phyloP scores from a whole-genome alignment of 371 early-diverging fungal genomes.

The Furculomyces boomerangus region DNA sequence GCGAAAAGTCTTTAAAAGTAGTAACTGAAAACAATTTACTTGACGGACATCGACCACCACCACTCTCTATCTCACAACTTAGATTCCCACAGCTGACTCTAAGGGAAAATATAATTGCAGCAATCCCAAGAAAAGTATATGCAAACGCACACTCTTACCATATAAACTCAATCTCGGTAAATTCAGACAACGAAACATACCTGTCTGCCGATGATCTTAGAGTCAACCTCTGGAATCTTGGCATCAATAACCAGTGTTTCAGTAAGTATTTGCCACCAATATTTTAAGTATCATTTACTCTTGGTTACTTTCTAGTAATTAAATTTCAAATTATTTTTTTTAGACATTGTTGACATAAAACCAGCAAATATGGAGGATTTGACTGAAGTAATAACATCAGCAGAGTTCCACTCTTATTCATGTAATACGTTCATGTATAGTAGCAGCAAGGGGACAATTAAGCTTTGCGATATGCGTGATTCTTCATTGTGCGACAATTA shows the following conservation, averaged over 20 bases:
- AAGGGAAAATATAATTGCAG: slow-evolving; percentile 88
- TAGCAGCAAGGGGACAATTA: slow-evolving; percentile 94
- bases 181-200: slow-evolving; percentile 92
- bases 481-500: slow-evolving; percentile 88
- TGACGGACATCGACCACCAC: slow-evolving; percentile 30
- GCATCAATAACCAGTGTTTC: slow-evolving; percentile 91
- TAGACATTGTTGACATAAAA: slow-evolving; percentile 97
- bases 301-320: background rate
- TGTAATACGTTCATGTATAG: slow-evolving; percentile 97
- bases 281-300: background rate
- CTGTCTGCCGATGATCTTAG: slow-evolving; percentile 96
- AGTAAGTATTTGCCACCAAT: background rate
- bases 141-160: slow-evolving; percentile 98
- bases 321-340: background rate
- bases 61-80: slow-evolving; percentile 29
- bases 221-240: slow-evolving; percentile 96
- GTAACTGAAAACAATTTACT: slow-evolving; percentile 75
- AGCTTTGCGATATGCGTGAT: slow-evolving; percentile 89
- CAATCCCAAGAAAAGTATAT: slow-evolving; percentile 86
- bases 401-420: slow-evolving; percentile 90
- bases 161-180: slow-evolving; percentile 97
- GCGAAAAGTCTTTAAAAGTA: slow-evolving; percentile 86
- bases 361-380: slow-evolving; percentile 97
- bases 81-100: slow-evolving; percentile 74
- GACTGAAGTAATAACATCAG: slow-evolving; percentile 97